Percentiles rank a stretch among this genome's conserved stretches.
Evolutionary conservation across 2,329 filamentous ascomycete species (phyloP).

Genomic region (Lecanicillium sp.): DNA sequence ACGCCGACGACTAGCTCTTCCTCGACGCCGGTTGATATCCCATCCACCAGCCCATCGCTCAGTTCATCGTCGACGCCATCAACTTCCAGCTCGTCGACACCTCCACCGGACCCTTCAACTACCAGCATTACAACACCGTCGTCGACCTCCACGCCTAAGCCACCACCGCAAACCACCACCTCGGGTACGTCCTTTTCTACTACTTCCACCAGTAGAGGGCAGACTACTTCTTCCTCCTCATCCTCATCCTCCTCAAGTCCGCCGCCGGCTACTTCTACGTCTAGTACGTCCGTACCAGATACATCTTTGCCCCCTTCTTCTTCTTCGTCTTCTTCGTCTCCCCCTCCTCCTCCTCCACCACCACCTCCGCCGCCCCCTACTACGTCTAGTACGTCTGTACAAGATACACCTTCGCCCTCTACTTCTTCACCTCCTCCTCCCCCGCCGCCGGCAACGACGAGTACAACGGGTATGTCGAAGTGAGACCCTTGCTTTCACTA

Average conservation of each 20-base stretch:
- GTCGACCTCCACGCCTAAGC: constrained; percentile 7
- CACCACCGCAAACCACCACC: constrained; percentile 12
- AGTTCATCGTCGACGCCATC: not conserved
- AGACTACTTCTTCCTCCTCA: constrained; percentile 16
- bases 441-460: too few species aligned
- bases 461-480: constrained; percentile 16
- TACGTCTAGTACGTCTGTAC: constrained; percentile 22
- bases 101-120: not conserved
- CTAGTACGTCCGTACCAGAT: constrained; percentile 21
- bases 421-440: constrained; percentile 20
- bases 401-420: constrained; percentile 14
- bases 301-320: not conserved
- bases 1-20: not conserved
- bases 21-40: not conserved
- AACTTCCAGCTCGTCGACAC: not conserved
- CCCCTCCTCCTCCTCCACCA: constrained; percentile 11
- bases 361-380: constrained; percentile 13
- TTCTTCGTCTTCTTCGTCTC: constrained; percentile 4
- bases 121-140: constrained; percentile 8
- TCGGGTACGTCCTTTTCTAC: constrained; percentile 20
- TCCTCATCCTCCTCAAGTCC: constrained; percentile 15
- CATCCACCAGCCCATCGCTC: not conserved
- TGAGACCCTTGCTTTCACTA: not conserved
- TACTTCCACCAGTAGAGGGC: constrained; percentile 18
- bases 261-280: constrained; percentile 3